Conservation (phyloP, 2,329 filamentous ascomycete species). For the Pseudopithomyces chartarum region DNA sequence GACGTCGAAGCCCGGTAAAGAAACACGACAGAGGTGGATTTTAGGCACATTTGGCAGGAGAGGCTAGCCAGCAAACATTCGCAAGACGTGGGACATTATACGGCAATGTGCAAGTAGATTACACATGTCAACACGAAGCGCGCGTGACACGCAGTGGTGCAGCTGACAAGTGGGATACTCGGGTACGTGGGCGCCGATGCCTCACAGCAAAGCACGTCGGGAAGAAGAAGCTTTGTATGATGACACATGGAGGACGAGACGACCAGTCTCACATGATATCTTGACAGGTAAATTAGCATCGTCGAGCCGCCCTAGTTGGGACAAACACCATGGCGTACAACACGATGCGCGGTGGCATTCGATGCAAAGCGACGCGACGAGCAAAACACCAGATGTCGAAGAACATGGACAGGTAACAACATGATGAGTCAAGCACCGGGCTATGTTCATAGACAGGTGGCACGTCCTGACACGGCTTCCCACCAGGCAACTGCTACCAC, state of each 20-base stretch:
- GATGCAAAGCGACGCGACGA: constrained; percentile 11
- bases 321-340: constrained; percentile 21
- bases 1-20: no score
- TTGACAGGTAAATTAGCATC: constrained; percentile 6
- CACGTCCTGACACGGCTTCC: neutral
- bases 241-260: neutral
- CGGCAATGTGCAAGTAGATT: constrained; percentile 3
- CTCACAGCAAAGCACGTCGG: neutral
- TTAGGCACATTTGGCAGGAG: no score
- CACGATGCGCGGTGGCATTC: constrained; percentile 13
- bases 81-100: no score
- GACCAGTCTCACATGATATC: neutral
- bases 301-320: constrained; percentile 28
- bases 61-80: no score
- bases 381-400: constrained; percentile 2
- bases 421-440: neutral
- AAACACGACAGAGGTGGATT: no score
- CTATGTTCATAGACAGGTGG: neutral
- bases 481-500: neutral
- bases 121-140: constrained; percentile 5
- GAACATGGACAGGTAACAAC: constrained; percentile 3
- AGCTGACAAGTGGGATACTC: neutral
- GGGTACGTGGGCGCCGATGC: neutral
- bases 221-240: neutral
- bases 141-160: constrained; percentile 9